Conservation (phyloP, 1,139 yeast genomes). For the Pichiaceae sp. region DNA sequence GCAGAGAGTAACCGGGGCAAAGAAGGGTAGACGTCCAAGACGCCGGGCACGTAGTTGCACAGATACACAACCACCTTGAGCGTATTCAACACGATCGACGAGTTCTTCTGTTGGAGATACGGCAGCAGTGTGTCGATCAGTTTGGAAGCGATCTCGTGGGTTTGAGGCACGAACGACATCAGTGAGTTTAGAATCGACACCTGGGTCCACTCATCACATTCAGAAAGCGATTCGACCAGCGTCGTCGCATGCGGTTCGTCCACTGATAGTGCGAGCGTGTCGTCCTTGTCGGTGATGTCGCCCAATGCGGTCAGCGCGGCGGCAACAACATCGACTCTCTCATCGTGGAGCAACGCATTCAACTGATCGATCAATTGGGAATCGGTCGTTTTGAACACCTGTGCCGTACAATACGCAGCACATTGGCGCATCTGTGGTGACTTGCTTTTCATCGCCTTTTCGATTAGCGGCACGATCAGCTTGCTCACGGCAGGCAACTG, state of each 20-base stretch:
- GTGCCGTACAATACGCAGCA: conserved; percentile 65
- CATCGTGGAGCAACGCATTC: conserved; percentile 50
- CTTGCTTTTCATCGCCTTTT: conserved; percentile 25
- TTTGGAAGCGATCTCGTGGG: conserved; percentile 53
- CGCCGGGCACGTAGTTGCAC: conserved; percentile 52
- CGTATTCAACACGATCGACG: conserved; percentile 75
- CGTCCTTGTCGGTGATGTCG: conserved; percentile 54
- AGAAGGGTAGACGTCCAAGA: conserved; percentile 39
- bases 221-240: conserved; percentile 40
- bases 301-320: conserved; percentile 65
- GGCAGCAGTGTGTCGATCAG: conserved; percentile 67
- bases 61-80: conserved; percentile 65
- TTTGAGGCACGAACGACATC: conserved; percentile 64
- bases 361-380: conserved; percentile 44
- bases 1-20: conserved; percentile 59
- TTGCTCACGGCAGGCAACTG: conserved; percentile 46
- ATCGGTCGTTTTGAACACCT: conserved; percentile 46
- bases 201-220: conserved; percentile 78
- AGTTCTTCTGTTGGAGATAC: conserved; percentile 70
- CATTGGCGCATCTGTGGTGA: conserved; percentile 53
- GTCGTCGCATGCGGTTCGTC: conserved; percentile 48
- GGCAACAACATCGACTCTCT: conserved; percentile 57
- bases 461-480: conserved; percentile 32
- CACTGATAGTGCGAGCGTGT: conserved; percentile 42
- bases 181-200: conserved; percentile 61